Percentiles rank a stretch among this genome's conserved stretches.
Evolutionary conservation across 768 basidiomycete genomes (phyloP).

Genomic region (Rhizopogon salebrosus): DNA sequence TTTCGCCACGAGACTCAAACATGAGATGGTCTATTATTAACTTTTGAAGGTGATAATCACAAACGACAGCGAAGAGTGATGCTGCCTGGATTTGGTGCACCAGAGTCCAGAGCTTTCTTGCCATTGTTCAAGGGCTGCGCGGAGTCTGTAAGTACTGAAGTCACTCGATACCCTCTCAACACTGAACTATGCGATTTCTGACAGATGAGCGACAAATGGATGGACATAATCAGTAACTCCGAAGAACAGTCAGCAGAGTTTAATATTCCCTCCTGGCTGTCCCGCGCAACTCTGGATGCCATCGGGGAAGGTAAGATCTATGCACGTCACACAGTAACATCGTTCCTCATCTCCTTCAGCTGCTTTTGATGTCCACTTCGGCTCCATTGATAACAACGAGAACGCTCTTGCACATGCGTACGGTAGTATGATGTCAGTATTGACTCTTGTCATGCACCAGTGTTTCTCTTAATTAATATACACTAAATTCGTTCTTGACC

Average conservation of each 20-base stretch:
- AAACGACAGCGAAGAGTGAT: slow-evolving; percentile 50
- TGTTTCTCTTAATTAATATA: background rate
- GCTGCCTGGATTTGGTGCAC: slow-evolving; percentile 50
- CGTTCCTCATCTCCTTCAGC: background rate
- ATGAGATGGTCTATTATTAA: background rate
- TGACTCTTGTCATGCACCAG: background rate
- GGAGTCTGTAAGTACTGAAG: no score
- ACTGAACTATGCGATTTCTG: background rate
- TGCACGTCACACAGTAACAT: background rate
- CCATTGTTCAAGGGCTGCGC: slow-evolving; percentile 44
- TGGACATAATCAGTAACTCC: slow-evolving; percentile 11
- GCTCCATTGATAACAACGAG: slow-evolving; percentile 13
- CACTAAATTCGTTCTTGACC: background rate
- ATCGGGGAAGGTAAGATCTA: slow-evolving; percentile 40
- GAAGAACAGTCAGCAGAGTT: no score
- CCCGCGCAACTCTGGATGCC: slow-evolving; percentile 44
- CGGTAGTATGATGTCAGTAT: background rate
- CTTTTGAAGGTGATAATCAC: no score
- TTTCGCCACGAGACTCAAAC: slow-evolving; percentile 8
- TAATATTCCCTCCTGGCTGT: slow-evolving; percentile 25
- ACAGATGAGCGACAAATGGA: slow-evolving; percentile 23
- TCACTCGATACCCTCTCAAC: background rate
- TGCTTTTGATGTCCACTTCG: no score
- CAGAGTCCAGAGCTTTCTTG: slow-evolving; percentile 47
- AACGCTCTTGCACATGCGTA: slow-evolving; percentile 4